These are phyloP conservation scores for Aegilops sharonensis DNA, from an alignment of 176 grass and related monocot species.

Conservation along the genomic window DNA sequence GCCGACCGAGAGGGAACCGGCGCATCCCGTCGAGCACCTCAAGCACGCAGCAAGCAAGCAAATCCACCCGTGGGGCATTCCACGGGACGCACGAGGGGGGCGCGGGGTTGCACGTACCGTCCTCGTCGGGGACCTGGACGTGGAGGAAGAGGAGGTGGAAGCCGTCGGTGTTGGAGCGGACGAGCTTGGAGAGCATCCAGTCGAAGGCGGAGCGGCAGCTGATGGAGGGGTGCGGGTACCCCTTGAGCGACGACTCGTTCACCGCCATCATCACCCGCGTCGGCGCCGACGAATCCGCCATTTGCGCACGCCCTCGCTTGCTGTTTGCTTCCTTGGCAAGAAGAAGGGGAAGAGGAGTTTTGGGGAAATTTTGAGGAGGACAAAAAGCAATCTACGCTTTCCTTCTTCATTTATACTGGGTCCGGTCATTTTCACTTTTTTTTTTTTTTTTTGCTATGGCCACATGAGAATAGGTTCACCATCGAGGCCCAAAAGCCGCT, in stretches of 20 bases:
- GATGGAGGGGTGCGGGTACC: conserved; percentile 92
- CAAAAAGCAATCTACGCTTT: not conserved
- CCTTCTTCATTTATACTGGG: conserved; percentile 5
- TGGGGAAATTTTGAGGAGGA: conserved; percentile 32
- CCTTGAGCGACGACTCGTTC: conserved; percentile 87
- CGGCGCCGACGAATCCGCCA: conserved; percentile 47
- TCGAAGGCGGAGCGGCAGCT: conserved; percentile 84
- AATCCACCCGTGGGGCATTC: not conserved
- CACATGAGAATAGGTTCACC: not conserved
- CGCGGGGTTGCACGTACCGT: conserved; percentile 42
- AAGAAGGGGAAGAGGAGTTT: conserved; percentile 24
- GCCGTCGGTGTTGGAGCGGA: conserved; percentile 73
- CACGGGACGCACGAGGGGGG: not conserved
- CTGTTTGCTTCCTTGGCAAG: conserved; percentile 40
- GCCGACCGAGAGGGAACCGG: not conserved
- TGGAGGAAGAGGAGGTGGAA: conserved; percentile 90
- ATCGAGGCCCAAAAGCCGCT: not conserved
- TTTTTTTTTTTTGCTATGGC: conserved; percentile 11
- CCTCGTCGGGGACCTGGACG: conserved; percentile 90
- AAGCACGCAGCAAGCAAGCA: not conserved
- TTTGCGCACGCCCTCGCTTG: conserved; percentile 25
- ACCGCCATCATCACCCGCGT: conserved; percentile 86
- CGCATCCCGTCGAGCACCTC: conserved; percentile 11
- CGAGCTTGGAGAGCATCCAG: conserved; percentile 88
- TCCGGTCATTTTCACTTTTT: not conserved